Base-by-base conservation (phyloP, 2,329 filamentous ascomycete species). In the Beauveria pseudobassiana region DNA sequence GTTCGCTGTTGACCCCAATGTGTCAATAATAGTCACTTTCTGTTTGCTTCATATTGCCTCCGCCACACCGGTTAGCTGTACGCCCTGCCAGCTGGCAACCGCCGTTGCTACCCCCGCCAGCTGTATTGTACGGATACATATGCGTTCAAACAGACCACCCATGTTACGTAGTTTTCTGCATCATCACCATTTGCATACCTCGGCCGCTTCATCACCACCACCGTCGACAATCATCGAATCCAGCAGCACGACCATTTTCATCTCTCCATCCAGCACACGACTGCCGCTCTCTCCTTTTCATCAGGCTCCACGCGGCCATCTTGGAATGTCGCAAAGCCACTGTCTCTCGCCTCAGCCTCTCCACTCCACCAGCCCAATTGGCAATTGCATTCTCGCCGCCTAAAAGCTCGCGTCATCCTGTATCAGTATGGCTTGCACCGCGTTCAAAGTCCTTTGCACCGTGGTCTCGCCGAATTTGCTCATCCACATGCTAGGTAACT, bases 261-360 rank as follows among this genome's bases (percentile, higher is more conserved):
- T 40, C 38, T 48, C 45, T 38, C 24, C 26, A 30, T 55, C 9
- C 24, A 28, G n/a, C 20, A 28, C 12, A 38, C 34, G 3, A 34
- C 2, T 48, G 20, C 45, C 12, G 12, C 16, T 5, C 45, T 24
- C 16, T 12, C 9, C 20, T 46, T 14, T 22, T 9, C 45, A 16
- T 14, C 9, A 22, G n/a, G 51, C 52, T 54, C 38, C 34, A 42
- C 38, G 52, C 52, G 38, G 30, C n/a, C 24, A 22, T 26, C 7
- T 20, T 50, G 56, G 46, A 51, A 59, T 59, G 56, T 59, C 56
- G 45, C 46, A 59, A 59, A 59, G 46, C 46, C 56, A 59, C 42
- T 46, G 40, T 45, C 40, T 46, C 50, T 20, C 46, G 46, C 56
- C 20, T 42, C 20, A 40, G 55, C 40, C 55, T 49, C 55, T 49